A percentile compares a stretch with the other conserved stretches of the same genome.
Conservation (phyloP, 164 flowering plant genomes). For the Tetracentron sinense region DNA sequence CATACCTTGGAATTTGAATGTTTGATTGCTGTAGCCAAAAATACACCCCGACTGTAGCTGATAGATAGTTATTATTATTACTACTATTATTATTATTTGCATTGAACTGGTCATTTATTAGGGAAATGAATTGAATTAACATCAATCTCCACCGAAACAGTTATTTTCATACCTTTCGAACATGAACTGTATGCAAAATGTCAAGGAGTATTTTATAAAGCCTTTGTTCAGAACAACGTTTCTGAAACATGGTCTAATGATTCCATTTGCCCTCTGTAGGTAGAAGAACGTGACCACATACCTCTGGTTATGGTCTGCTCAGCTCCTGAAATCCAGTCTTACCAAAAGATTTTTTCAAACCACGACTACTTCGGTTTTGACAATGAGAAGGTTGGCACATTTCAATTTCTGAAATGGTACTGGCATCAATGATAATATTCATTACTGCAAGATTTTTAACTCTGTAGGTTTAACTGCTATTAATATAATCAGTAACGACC, state of each 20-base stretch:
- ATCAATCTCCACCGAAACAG: not conserved
- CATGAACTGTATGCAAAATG: too few species aligned
- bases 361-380: constrained; percentile 66
- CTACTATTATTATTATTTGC: too few species aligned
- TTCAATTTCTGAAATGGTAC: not conserved
- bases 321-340: constrained; percentile 28
- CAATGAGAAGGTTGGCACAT: constrained; percentile 51
- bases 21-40: not conserved
- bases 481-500: not conserved
- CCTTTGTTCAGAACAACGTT: not conserved
- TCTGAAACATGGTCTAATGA: not conserved
- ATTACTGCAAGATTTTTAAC: not conserved
- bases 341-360: constrained; percentile 39
- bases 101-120: not conserved
- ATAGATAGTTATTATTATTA: too few species aligned
- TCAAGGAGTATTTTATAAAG: not conserved
- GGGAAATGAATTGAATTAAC: not conserved
- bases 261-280: constrained; percentile 35
- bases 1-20: not conserved
- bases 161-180: too few species aligned
- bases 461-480: not conserved
- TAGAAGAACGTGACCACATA: constrained; percentile 38
- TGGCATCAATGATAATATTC: not conserved
- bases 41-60: not conserved
- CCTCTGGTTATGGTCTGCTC: constrained; percentile 68